These are phyloP conservation scores for Gomphus bonarii DNA, from an alignment of 1,284 basidiomycete species.

Conservation along the genomic window DNA sequence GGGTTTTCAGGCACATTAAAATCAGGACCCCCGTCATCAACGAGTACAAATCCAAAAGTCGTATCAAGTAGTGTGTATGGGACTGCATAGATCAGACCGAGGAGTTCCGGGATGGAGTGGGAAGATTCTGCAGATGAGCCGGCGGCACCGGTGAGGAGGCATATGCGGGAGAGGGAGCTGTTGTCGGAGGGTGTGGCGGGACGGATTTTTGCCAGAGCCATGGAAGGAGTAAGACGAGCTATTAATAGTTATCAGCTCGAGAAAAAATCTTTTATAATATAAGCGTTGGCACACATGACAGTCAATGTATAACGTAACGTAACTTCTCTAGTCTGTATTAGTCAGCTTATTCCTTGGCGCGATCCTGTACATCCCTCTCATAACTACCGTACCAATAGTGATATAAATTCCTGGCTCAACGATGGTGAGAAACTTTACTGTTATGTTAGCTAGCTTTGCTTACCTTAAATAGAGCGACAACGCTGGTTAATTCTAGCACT, in stretches of 20 bases:
- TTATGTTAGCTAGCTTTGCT: not conserved
- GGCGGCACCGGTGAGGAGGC: conserved; percentile 61
- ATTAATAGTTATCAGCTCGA: too few species aligned
- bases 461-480: conserved; percentile 42
- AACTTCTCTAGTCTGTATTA: too few species aligned
- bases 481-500: conserved; percentile 33
- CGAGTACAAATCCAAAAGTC: conserved; percentile 65
- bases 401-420: not conserved
- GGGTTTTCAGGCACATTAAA: conserved; percentile 14
- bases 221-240: too few species aligned
- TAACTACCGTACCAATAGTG: not conserved
- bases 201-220: conserved; percentile 30
- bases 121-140: conserved; percentile 52
- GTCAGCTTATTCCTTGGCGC: not conserved
- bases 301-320: too few species aligned
- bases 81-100: conserved; percentile 58
- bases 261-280: too few species aligned
- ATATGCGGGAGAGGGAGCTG: conserved; percentile 51
- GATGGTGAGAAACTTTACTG: not conserved
- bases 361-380: not conserved
- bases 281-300: too few species aligned
- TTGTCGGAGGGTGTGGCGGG: conserved; percentile 43
- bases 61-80: conserved; percentile 60
- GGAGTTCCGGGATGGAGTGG: conserved; percentile 52
- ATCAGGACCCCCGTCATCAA: conserved; percentile 38